These are phyloP conservation scores for Proliferodiscus dingleyae DNA, from an alignment of 2,329 filamentous ascomycete genomes.

Conservation along the genomic window DNA sequence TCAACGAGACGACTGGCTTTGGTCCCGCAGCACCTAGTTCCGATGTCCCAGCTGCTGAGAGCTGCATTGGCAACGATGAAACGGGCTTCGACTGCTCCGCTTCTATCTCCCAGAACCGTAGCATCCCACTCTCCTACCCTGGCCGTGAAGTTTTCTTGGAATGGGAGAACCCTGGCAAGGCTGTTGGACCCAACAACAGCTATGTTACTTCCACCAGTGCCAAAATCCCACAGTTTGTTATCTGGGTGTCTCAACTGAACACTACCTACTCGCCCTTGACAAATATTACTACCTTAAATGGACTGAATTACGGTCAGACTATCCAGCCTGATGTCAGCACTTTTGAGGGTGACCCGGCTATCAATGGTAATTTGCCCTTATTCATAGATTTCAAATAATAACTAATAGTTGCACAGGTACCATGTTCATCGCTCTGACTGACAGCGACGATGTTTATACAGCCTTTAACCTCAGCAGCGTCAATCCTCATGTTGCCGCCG, in stretches of 20 bases:
- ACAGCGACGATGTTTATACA: slow-evolving; percentile 61
- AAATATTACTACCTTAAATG: slow-evolving; percentile 41
- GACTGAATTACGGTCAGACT: slow-evolving; percentile 40
- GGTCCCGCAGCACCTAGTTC: slow-evolving; percentile 35
- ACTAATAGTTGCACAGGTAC: slow-evolving; percentile 40
- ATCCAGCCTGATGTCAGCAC: slow-evolving; percentile 68
- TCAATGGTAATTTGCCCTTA: slow-evolving; percentile 57
- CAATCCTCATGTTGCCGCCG: slow-evolving; percentile 71
- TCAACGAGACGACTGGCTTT: slow-evolving; percentile 60
- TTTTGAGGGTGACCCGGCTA: slow-evolving; percentile 56
- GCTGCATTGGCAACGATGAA: slow-evolving; percentile 54
- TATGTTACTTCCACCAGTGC: slow-evolving; percentile 65
- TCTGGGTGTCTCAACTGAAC: slow-evolving; percentile 75
- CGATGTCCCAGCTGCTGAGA: slow-evolving; percentile 36
- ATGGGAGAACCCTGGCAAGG: slow-evolving; percentile 67
- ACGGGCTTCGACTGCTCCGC: slow-evolving; percentile 55
- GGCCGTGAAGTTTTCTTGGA: slow-evolving; percentile 65
- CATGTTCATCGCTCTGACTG: slow-evolving; percentile 74
- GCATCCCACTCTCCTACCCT: slow-evolving; percentile 66
- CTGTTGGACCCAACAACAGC: slow-evolving; percentile 75
- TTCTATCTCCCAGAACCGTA: slow-evolving; percentile 63
- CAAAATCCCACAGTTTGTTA: slow-evolving; percentile 58
- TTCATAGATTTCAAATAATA: neutral
- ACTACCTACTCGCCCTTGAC: slow-evolving; percentile 62
- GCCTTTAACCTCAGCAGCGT: slow-evolving; percentile 71